phyloP scores from a whole-genome alignment of 192 early-diverging fungal genomes.

The Lobosporangium transversale region DNA sequence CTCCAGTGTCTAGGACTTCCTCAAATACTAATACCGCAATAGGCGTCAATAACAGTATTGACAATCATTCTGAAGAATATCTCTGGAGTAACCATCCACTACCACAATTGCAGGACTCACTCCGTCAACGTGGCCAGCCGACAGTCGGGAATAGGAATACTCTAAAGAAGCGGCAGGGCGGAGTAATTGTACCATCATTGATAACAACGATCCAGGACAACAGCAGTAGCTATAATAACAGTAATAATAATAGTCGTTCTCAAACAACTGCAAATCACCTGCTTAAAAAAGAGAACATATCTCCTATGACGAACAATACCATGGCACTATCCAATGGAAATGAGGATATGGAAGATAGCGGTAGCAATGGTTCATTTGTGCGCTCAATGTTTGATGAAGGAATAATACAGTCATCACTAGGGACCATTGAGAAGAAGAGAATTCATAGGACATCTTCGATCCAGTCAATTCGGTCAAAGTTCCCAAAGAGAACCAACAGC shows the following conservation, averaged over 20 bases:
- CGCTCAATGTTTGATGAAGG: conserved; percentile 5
- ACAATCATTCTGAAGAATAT: no score
- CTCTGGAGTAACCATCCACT: conserved; percentile 33
- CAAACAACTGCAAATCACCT: no score
- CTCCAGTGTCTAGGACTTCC: no score
- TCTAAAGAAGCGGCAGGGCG: conserved; percentile 20
- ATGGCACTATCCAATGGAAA: not conserved
- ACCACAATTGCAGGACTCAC: conserved; percentile 18
- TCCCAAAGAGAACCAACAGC: conserved; percentile 26
- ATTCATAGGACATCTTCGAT: not conserved
- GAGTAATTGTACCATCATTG: not conserved
- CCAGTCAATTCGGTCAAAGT: conserved; percentile 3
- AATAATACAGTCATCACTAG: not conserved
- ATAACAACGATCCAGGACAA: not conserved
- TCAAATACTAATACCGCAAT: no score
- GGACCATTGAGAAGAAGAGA: not conserved
- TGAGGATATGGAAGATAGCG: not conserved
- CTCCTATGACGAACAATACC: not conserved
- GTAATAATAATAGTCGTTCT: no score
- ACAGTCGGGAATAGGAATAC: conserved; percentile 20
- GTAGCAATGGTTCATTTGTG: not conserved
- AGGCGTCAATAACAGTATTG: no score
- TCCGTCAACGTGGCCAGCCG: conserved; percentile 30
- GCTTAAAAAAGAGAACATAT: no score
- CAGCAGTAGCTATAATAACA: no score